Percentiles rank a stretch among this genome's conserved stretches.
These are phyloP conservation scores for Amaranthus cruentus DNA, from an alignment of 148 eudicot genomes.

Conservation along the genomic window DNA sequence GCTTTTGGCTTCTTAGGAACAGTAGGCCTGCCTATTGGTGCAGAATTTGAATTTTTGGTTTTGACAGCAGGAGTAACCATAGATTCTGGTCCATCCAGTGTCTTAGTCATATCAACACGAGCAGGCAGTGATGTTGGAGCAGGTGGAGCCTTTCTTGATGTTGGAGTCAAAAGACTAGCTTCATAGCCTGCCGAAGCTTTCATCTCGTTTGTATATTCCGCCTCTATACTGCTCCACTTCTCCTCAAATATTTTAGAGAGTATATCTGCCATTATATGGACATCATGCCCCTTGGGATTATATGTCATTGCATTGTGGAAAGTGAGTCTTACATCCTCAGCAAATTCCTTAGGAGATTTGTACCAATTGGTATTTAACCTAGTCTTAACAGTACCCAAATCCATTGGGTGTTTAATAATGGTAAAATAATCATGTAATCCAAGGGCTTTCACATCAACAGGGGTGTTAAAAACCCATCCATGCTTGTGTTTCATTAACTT, in stretches of 20 bases:
- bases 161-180: constrained; percentile 44
- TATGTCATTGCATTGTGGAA: constrained; percentile 89
- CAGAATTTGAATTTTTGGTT: constrained; percentile 25
- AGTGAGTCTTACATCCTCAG: constrained; percentile 88
- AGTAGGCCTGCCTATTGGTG: constrained; percentile 44
- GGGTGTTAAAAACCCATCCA: constrained; percentile 86
- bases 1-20: constrained; percentile 88
- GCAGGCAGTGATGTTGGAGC: constrained; percentile 31
- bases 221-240: constrained; percentile 68
- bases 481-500: constrained; percentile 89
- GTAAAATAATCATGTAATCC: constrained; percentile 82
- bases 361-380: constrained; percentile 68
- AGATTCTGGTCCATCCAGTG: constrained; percentile 49
- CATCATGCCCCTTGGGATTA: constrained; percentile 89
- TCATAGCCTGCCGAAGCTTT: constrained; percentile 40
- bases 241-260: constrained; percentile 70
- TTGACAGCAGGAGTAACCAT: constrained; percentile 34
- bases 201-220: constrained; percentile 48
- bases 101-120: constrained; percentile 31
- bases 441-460: constrained; percentile 71
- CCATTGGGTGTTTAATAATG: constrained; percentile 83
- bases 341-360: constrained; percentile 74
- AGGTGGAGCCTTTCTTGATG: constrained; percentile 49
- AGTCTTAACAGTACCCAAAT: constrained; percentile 87
- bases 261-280: constrained; percentile 72